Evolutionary conservation across 2,329 filamentous ascomycete genomes (phyloP), one percentile per base, ranked within the genome.

Genomic region (Phaeosphaeriaceae sp.): DNA sequence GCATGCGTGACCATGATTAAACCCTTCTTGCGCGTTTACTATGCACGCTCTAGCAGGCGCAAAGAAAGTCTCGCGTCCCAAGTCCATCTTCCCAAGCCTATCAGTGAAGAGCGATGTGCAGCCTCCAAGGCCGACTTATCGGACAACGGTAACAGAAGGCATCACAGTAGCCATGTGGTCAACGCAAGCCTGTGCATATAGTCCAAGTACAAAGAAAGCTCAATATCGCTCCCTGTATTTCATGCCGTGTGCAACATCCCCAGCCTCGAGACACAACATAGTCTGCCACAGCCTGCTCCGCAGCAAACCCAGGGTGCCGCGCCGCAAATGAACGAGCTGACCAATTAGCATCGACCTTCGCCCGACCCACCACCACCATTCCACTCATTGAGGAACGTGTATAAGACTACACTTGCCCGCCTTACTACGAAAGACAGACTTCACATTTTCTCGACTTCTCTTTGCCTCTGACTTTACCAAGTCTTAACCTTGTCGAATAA

Each of bases 281-380:
- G 30, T 35, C 26, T 40, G 30, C 47, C 24, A 49, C 47, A 49
- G 49, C 23, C 51, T 47, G 42, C 10, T 21, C 42, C 42, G 51
- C 51, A 53, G 51, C 51, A 44, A 30, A 28, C 28, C 24, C 17
- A 53, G 8, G 30, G n/a, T 35, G 49, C 50, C 50, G 23, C 42
- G 50, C 42, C 50, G 42, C 50, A 53, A 49, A 30, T 51, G 46
- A 53, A 60, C 58, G 55, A 57, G 30, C 58, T 32, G 13, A 23
- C 58, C 55, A 58, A 55, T 60, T 52, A 60, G n/a, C 42, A 23
- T 42, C 49, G 19, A 55, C 40, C 28, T 35, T 40, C 47, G 51
- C 32, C 21, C 22, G 23, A 49, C 43, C 28, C 19, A 40, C 28
- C 3, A 40, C 28, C 3, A 26, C 13, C 26, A 24, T 48, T 26